These are phyloP conservation scores for Conoideocrella luteorostrata DNA, from an alignment of 2,329 filamentous ascomycete genomes.

Conservation along the genomic window DNA sequence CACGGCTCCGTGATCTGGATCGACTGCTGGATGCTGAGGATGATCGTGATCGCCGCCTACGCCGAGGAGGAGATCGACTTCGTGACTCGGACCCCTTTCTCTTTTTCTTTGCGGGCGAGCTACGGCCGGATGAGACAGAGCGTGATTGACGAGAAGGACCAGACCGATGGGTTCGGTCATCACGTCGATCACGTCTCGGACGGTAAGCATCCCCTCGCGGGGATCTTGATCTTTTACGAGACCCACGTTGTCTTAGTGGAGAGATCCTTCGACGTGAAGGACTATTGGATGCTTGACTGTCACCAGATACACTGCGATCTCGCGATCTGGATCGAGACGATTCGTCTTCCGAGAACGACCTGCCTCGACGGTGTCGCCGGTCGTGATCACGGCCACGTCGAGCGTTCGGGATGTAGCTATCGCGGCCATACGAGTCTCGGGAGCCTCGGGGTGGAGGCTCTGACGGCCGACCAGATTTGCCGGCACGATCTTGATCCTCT, in stretches of 20 bases:
- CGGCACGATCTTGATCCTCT: slow-evolving; percentile 37
- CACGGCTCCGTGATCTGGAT: slow-evolving; percentile 25
- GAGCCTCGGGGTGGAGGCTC: slow-evolving; percentile 36
- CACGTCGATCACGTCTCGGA: slow-evolving; percentile 16
- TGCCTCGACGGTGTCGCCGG: slow-evolving; percentile 17
- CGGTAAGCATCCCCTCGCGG: slow-evolving; percentile 23
- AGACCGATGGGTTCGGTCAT: slow-evolving; percentile 16
- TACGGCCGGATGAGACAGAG: slow-evolving; percentile 29
- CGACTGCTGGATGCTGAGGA: slow-evolving; percentile 36
- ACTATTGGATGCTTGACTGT: slow-evolving; percentile 24
- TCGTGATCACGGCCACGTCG: slow-evolving; percentile 35
- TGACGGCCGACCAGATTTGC: slow-evolving; percentile 43
- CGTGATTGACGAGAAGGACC: slow-evolving; percentile 21
- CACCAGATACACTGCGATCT: slow-evolving; percentile 23
- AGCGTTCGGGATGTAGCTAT: slow-evolving; percentile 48
- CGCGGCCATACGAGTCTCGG: slow-evolving; percentile 39
- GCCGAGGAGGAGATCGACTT: slow-evolving; percentile 39
- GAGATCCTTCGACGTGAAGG: slow-evolving; percentile 28
- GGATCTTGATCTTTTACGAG: slow-evolving; percentile 35
- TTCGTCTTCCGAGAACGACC: slow-evolving; percentile 28
- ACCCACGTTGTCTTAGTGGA: slow-evolving; percentile 23
- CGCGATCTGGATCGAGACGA: slow-evolving; percentile 28
- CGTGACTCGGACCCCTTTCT: slow-evolving; percentile 43
- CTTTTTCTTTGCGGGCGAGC: slow-evolving; percentile 42
- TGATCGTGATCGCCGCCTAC: slow-evolving; percentile 27